These are phyloP conservation scores for Aphanomyces cochlioides DNA, from an alignment of 352 stramenopile genomes.

Conservation along the genomic window DNA sequence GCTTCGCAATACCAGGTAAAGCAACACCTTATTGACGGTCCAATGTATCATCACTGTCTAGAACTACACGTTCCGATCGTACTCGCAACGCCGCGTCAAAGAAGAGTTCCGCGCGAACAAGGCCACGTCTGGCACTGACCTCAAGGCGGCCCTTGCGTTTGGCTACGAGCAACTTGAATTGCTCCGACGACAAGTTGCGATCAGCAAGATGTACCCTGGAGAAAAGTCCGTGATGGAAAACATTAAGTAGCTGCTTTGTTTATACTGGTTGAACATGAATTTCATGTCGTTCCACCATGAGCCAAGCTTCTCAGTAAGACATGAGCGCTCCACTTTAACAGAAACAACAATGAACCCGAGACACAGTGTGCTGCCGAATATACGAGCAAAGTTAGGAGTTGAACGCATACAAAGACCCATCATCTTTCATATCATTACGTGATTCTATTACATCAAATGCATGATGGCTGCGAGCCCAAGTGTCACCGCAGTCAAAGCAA, in stretches of 20 bases:
- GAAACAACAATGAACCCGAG: too few species aligned
- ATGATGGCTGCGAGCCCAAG: neutral
- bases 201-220: conserved; percentile 30
- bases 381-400: too few species aligned
- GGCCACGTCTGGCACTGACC: neutral
- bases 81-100: conserved; percentile 25
- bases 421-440: too few species aligned
- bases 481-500: neutral
- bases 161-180: conserved; percentile 18
- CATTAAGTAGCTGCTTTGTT: conserved; percentile 7
- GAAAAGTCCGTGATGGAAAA: conserved; percentile 31
- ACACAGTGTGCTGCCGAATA: too few species aligned
- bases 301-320: too few species aligned
- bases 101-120: conserved; percentile 26
- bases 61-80: conserved; percentile 30
- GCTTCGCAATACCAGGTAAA: conserved; percentile 22
- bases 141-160: conserved; percentile 4
- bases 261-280: too few species aligned
- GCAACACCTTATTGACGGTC: neutral
- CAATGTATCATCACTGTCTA: neutral
- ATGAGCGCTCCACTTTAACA: too few species aligned
- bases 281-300: too few species aligned
- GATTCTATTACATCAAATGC: neutral
- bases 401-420: too few species aligned
- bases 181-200: conserved; percentile 26